Evolutionary conservation across 1,284 basidiomycete species (phyloP), one percentile per base, ranked within the genome.

Genomic region (Ustilago nuda): DNA sequence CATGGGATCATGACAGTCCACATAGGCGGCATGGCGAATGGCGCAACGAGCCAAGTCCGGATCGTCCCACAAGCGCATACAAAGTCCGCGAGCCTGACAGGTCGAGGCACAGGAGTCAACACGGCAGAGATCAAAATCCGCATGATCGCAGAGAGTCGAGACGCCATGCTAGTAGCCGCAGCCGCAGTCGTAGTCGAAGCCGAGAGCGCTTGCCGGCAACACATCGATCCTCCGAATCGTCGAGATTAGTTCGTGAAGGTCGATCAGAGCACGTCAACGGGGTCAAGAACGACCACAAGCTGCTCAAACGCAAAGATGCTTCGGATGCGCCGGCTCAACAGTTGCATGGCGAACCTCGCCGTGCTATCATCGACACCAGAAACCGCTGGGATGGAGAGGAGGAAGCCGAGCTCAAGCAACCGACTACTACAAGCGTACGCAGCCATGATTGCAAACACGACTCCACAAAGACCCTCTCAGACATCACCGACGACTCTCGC

Each of bases 141-240:
- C 37, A 55, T 15, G 48, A 45, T 2, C n/a, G 43, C 19, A 46
- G 50, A 32, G 50, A 43, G 23, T 43, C 41, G 17, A 45, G 55
- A 46, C 62, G 55, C 19, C 13, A 33, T 32, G 39, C 13, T 19
- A 58, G 51, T 19, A 41, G 51, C 23, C 62, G 63, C 53, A 57
- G 61, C 23, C 55, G 45, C 11, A 61, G 57, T 35, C 51, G 59
- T 45, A 50, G 56, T 19, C 56, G 56, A 3, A 65, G 57, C 37
- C 57, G 61, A 46, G 71, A 65, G 5, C 62, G 71, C 8, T 36
- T 27, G 11, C 50, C 39, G 17, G 37, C 5, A 19, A 8, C 36
- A 27, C 50, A 52, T 36, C 19, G 32, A 36, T n/a, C 12, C 36
- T 32, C 36, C 0, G 43, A 60, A 23, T 27, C 46, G 27, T 39